These are phyloP conservation scores for Cryomyces minteri DNA, from an alignment of 495 filamentous ascomycete species.

Conservation along the genomic window DNA sequence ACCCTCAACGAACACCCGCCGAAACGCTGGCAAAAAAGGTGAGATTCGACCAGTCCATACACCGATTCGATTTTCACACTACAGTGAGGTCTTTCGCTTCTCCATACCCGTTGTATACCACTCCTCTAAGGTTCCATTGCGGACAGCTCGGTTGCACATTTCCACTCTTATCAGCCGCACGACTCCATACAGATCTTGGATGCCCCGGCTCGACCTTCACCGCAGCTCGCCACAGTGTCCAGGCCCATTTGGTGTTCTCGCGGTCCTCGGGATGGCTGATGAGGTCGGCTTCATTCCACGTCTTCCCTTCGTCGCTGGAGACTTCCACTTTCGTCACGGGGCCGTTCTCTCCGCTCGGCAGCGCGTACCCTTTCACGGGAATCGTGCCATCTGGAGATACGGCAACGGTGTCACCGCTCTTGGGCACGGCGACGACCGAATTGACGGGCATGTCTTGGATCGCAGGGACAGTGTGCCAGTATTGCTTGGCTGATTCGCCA, in stretches of 20 bases:
- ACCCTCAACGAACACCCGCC: too few relatives aligned
- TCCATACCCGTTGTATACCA: slow-evolving; percentile 43
- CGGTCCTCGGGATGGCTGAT: slow-evolving; percentile 1
- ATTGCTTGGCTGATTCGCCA: slow-evolving; percentile 27
- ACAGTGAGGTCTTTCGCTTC: slow-evolving; percentile 25
- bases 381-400: slow-evolving; percentile 20
- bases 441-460: slow-evolving; percentile 25
- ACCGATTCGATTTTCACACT: not conserved
- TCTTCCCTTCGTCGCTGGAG: slow-evolving; percentile 27
- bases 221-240: slow-evolving; percentile 27
- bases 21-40: too few relatives aligned
- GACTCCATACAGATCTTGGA: slow-evolving; percentile 27
- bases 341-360: slow-evolving; percentile 32
- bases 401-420: slow-evolving; percentile 19
- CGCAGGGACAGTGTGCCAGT: slow-evolving; percentile 16
- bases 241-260: slow-evolving; percentile 25
- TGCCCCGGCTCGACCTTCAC: slow-evolving; percentile 14
- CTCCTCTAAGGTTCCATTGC: slow-evolving; percentile 39
- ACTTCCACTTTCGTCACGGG: slow-evolving; percentile 36
- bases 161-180: slow-evolving; percentile 31
- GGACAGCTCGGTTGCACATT: slow-evolving; percentile 29
- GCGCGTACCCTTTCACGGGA: slow-evolving; percentile 35
- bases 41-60: too few relatives aligned
- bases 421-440: slow-evolving; percentile 32
- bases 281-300: slow-evolving; percentile 29